phyloP scores from a whole-genome alignment of 2,329 filamentous ascomycete genomes.

The Ophiostoma sp. region DNA sequence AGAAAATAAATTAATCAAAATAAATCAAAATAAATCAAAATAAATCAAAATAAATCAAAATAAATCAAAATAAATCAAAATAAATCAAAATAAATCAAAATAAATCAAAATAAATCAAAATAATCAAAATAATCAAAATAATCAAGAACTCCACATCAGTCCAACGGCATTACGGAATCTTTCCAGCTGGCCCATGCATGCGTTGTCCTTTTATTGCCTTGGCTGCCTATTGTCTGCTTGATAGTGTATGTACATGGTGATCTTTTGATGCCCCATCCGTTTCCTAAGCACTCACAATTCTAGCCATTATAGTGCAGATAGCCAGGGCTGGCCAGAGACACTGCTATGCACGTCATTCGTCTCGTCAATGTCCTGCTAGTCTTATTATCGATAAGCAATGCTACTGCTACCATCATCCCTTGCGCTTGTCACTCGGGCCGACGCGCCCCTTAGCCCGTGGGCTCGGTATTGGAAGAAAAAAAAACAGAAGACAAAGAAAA shows the following conservation, averaged over 20 bases:
- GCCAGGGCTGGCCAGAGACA: background rate
- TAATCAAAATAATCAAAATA: no score
- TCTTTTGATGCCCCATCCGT: no score
- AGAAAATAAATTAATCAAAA: no score
- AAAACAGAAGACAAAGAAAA: background rate
- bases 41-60: background rate
- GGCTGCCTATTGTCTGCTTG: background rate
- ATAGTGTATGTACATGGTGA: no score
- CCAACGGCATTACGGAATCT: background rate
- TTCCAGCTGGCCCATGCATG: background rate
- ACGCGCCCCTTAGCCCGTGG: background rate
- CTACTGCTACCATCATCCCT: slow-evolving; percentile 7
- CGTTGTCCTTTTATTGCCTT: background rate
- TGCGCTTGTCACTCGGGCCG: slow-evolving; percentile 8
- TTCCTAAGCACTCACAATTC: background rate
- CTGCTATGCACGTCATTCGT: background rate
- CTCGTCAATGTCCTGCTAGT: background rate
- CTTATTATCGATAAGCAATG: background rate
- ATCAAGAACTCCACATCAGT: background rate
- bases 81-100: background rate
- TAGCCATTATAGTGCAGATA: background rate
- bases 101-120: background rate
- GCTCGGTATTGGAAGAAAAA: background rate
- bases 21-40: background rate
- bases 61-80: background rate